Evolutionary conservation across 495 filamentous ascomycete genomes (phyloP).

Genomic region (Podospora didyma): DNA sequence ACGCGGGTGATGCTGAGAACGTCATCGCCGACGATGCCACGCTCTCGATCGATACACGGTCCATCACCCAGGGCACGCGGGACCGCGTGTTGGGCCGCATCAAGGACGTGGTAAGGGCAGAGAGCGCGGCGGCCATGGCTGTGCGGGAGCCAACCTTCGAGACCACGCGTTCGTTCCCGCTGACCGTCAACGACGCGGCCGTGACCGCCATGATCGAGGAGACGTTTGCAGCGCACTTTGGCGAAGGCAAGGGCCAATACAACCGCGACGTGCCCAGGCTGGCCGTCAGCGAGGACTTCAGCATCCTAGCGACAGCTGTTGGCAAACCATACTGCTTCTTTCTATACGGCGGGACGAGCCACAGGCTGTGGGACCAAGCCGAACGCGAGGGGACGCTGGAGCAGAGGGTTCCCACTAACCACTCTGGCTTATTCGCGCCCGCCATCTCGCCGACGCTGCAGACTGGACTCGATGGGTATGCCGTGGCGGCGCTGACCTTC

Average conservation of each 20-base stretch:
- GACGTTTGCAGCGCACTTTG: neutral
- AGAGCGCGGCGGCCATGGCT: neutral
- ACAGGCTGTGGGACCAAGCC: neutral
- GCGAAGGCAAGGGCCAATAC: neutral
- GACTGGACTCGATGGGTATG: neutral
- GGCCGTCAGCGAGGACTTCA: neutral
- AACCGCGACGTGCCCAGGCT: neutral
- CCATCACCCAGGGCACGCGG: neutral
- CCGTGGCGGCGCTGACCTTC: neutral
- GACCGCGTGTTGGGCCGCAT: neutral
- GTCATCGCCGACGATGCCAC: constrained; percentile 32
- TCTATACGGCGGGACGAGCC: neutral
- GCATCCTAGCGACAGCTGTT: neutral
- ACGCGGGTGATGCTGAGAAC: constrained; percentile 51
- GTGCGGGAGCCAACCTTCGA: neutral
- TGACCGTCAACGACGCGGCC: neutral
- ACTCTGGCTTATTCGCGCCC: neutral
- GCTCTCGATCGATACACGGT: neutral
- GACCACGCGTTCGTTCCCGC: neutral
- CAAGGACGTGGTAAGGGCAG: neutral
- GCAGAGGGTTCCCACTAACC: neutral
- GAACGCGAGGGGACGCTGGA: neutral
- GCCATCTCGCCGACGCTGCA: neutral
- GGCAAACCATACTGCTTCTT: neutral
- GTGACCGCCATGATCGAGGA: neutral